These are phyloP conservation scores for Oidium heveae DNA, from an alignment of 2,329 filamentous ascomycete genomes.

Conservation along the genomic window DNA sequence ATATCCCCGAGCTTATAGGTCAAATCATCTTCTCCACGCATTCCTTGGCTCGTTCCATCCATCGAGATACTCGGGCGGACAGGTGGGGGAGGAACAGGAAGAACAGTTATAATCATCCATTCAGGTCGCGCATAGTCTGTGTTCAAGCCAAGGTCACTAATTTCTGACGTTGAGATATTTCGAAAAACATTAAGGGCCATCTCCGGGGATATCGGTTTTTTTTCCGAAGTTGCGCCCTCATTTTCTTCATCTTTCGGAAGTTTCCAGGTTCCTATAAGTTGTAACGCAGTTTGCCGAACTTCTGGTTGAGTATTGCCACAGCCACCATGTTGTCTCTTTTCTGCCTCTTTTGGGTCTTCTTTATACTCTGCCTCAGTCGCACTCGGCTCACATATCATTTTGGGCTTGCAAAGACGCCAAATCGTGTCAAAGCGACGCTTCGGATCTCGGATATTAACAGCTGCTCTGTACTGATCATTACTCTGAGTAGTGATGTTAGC, in stretches of 20 bases:
- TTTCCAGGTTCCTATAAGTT: conserved; percentile 55
- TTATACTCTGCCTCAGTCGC: conserved; percentile 43
- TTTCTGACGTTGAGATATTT: conserved; percentile 57
- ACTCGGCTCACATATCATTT: conserved; percentile 62
- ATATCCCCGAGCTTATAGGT: conserved; percentile 98
- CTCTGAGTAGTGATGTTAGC: conserved; percentile 43
- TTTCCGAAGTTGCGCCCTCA: conserved; percentile 42
- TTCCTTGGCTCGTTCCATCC: conserved; percentile 75
- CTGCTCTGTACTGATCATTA: conserved; percentile 61
- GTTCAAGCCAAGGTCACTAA: conserved; percentile 73
- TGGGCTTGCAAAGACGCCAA: conserved; percentile 78
- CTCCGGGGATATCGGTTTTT: conserved; percentile 58
- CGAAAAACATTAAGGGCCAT: conserved; percentile 70
- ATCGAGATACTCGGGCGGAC: conserved; percentile 94
- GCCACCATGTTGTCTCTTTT: conserved; percentile 47
- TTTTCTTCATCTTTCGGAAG: conserved; percentile 51
- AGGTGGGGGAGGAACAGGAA: conserved; percentile 84
- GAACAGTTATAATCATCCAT: conserved; percentile 92
- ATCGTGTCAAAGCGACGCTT: conserved; percentile 86
- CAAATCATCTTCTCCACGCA: conserved; percentile 93
- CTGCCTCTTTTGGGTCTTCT: conserved; percentile 25
- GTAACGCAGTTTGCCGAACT: conserved; percentile 67
- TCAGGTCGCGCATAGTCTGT: conserved; percentile 87
- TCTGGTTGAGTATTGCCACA: conserved; percentile 81
- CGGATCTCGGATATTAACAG: conserved; percentile 65